Conservation (phyloP, 148 eudicot species). For the Fagopyrum esculentum region DNA sequence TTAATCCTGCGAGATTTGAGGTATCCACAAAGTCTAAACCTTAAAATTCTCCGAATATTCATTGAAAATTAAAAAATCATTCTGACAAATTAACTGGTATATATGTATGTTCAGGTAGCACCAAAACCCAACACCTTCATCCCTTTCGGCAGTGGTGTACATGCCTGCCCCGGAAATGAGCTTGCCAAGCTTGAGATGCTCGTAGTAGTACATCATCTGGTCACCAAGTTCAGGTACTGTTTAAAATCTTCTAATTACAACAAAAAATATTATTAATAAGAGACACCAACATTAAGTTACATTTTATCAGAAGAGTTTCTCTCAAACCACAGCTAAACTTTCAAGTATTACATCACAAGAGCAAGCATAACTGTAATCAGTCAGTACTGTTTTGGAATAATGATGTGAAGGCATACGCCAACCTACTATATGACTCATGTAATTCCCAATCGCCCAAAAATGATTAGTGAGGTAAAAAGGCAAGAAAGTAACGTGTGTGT, state of each 20-base stretch:
- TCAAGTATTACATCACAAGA: not conserved
- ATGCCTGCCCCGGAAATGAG: slow-evolving; percentile 49
- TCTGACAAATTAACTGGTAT: not conserved
- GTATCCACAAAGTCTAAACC: slow-evolving; percentile 24
- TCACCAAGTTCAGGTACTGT: slow-evolving; percentile 42
- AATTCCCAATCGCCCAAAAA: not conserved
- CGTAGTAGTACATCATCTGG: slow-evolving; percentile 36
- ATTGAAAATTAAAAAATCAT: not conserved
- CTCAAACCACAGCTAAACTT: not conserved
- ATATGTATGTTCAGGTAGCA: slow-evolving; percentile 20
- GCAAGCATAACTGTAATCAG: not conserved
- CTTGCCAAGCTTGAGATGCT: slow-evolving; percentile 53
- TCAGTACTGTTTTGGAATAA: not conserved
- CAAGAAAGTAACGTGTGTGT: not conserved
- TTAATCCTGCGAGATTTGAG: slow-evolving; percentile 79
- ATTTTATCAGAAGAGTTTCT: not conserved
- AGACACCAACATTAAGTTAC: not conserved
- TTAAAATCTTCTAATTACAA: slow-evolving; percentile 9
- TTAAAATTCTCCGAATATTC: not conserved
- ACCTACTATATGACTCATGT: not conserved
- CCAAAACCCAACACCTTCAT: slow-evolving; percentile 45
- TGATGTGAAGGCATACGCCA: not conserved
- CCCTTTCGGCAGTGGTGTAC: slow-evolving; percentile 49
- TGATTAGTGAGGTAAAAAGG: not conserved
- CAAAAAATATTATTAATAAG: not conserved